These are phyloP conservation scores for Hysterangium stoloniferum DNA, from an alignment of 768 basidiomycete genomes.

Conservation along the genomic window DNA sequence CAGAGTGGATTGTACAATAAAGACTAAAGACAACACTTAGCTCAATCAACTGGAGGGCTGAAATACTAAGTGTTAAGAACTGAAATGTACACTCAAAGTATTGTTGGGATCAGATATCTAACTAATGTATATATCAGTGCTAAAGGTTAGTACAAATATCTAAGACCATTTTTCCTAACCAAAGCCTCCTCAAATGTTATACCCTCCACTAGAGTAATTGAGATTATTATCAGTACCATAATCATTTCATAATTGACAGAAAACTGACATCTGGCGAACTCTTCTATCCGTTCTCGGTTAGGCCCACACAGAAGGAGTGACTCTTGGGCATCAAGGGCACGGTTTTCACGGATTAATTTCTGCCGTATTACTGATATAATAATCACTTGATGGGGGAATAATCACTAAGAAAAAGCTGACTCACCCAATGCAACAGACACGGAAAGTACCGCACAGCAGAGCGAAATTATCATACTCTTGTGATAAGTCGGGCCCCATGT, in stretches of 20 bases:
- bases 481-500: slow-evolving; percentile 58
- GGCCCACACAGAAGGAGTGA: slow-evolving; percentile 35
- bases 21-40: no score
- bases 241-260: not conserved
- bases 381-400: not conserved
- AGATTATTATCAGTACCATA: not conserved
- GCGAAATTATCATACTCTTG: slow-evolving; percentile 48
- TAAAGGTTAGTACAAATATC: slow-evolving; percentile 47
- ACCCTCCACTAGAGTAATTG: slow-evolving; percentile 34
- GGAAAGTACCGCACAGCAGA: slow-evolving; percentile 24
- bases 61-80: no score
- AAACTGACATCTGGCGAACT: slow-evolving; percentile 36
- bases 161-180: slow-evolving; percentile 46
- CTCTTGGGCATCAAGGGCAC: slow-evolving; percentile 42
- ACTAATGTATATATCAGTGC: no score
- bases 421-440: slow-evolving; percentile 15
- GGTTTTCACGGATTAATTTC: slow-evolving; percentile 42
- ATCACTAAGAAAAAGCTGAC: not conserved
- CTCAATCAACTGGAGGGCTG: no score
- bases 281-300: slow-evolving; percentile 42
- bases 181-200: slow-evolving; percentile 54
- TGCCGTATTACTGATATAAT: slow-evolving; percentile 33
- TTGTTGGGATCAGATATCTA: no score
- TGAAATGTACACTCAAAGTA: no score
- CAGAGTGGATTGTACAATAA: no score